phyloP scores from a whole-genome alignment of 192 early-diverging fungal species.

The Gryganskiella cystojenkinii region DNA sequence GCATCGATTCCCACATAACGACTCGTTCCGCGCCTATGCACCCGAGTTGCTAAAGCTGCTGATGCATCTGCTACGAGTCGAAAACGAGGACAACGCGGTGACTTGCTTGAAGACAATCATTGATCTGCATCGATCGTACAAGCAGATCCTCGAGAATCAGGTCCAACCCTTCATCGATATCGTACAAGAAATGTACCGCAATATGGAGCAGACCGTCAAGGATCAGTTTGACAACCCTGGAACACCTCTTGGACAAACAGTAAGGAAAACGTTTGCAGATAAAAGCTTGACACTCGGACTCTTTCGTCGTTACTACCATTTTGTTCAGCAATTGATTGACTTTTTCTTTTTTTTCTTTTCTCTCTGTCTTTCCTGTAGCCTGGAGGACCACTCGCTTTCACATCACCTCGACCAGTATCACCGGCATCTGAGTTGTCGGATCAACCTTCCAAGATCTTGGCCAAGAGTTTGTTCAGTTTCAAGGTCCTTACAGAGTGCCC shows the following conservation, averaged over 20 bases:
- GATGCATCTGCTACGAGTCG: conserved; percentile 82
- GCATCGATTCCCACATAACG: conserved; percentile 91
- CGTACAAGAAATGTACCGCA: conserved; percentile 93
- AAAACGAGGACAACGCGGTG: conserved; percentile 99
- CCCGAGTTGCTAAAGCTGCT: conserved; percentile 79
- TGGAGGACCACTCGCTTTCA: conserved; percentile 48
- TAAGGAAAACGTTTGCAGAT: conserved; percentile 7
- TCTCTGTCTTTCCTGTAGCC: conserved; percentile 23
- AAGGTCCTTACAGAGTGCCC: conserved; percentile 99
- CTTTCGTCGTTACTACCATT: neutral
- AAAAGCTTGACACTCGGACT: neutral
- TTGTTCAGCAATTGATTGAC: neutral
- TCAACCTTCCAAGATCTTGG: conserved; percentile 71
- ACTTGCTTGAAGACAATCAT: conserved; percentile 94
- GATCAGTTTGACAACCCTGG: conserved; percentile 84
- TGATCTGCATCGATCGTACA: conserved; percentile 93
- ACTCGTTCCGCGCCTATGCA: conserved; percentile 81
- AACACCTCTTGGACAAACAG: conserved; percentile 59
- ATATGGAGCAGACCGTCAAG: conserved; percentile 88
- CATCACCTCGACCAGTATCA: conserved; percentile 82
- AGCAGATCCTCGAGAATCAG: conserved; percentile 83
- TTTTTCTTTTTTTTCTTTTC: neutral
- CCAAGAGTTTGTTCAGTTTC: conserved; percentile 86
- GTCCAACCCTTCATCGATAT: conserved; percentile 92
- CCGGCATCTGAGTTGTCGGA: conserved; percentile 71